Evolutionary conservation across 306 rosid species (phyloP).

Genomic region (Lathyrus aphaca): DNA sequence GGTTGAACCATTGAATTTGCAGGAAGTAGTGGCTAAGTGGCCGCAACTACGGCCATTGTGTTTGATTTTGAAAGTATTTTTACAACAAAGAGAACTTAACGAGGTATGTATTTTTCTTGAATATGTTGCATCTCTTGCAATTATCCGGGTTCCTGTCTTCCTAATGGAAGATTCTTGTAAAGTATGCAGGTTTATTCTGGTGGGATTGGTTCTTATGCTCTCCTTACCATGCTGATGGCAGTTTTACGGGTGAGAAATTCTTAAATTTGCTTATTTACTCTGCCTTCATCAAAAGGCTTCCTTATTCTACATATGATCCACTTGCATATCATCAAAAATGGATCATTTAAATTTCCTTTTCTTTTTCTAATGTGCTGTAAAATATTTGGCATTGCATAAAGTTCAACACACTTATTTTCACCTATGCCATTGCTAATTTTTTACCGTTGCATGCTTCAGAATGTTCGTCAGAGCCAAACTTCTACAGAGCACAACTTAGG

Average conservation of each 20-base stretch:
- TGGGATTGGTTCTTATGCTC: constrained; percentile 94
- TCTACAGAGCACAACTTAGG: constrained; percentile 78
- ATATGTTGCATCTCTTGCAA: constrained; percentile 12
- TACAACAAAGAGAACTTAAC: constrained; percentile 94
- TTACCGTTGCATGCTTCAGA: constrained; percentile 54
- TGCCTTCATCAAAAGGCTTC: constrained; percentile 19
- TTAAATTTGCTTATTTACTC: constrained; percentile 26
- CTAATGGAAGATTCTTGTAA: constrained; percentile 47
- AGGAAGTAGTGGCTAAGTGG: constrained; percentile 76
- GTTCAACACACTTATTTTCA: not conserved
- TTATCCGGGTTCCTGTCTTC: constrained; percentile 24
- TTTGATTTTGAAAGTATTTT: constrained; percentile 87
- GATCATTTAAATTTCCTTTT: not conserved
- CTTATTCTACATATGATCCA: constrained; percentile 17
- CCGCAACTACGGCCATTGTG: constrained; percentile 85
- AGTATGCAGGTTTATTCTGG: constrained; percentile 89
- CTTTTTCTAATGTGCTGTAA: not conserved
- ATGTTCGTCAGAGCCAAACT: constrained; percentile 49
- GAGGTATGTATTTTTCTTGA: constrained; percentile 60
- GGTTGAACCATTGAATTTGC: constrained; percentile 44
- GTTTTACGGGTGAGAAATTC: constrained; percentile 76
- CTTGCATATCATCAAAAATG: constrained; percentile 5
- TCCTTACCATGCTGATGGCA: constrained; percentile 91
- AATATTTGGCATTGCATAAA: constrained; percentile 22
- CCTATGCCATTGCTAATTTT: constrained; percentile 25